These are phyloP conservation scores for Posidonia australis DNA, from an alignment of 106 monocot genomes.

Conservation along the genomic window DNA sequence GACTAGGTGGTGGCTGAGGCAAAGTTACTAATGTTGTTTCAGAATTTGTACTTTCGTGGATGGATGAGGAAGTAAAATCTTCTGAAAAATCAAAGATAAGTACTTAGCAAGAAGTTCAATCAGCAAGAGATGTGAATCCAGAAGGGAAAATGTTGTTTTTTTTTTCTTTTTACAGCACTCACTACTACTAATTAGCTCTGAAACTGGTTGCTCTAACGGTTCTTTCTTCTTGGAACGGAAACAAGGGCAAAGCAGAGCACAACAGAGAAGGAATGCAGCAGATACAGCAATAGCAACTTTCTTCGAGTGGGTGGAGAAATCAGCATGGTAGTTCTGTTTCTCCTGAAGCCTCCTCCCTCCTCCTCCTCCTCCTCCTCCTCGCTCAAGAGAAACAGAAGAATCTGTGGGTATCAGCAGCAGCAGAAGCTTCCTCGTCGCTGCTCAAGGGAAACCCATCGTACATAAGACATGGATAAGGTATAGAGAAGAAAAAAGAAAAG, in stretches of 20 bases:
- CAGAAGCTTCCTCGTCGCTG: background rate
- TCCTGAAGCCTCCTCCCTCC: background rate
- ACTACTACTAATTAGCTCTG: constrained; percentile 8
- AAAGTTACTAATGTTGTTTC: constrained; percentile 21
- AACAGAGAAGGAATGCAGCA: constrained; percentile 8
- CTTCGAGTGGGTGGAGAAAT: background rate
- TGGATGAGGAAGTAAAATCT: constrained; percentile 22
- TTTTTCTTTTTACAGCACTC: background rate
- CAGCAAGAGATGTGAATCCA: background rate
- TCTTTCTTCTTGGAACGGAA: constrained; percentile 16
- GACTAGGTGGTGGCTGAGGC: constrained; percentile 25
- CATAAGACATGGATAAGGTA: too few species aligned
- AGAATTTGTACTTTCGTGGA: constrained; percentile 14
- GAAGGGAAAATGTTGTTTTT: background rate
- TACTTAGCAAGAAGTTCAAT: background rate
- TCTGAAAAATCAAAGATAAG: background rate
- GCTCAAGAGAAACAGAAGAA: background rate
- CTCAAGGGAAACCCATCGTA: background rate
- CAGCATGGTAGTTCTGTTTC: background rate
- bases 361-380: background rate
- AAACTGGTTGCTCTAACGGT: background rate
- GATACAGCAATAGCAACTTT: constrained; percentile 7
- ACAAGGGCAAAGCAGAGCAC: constrained; percentile 18
- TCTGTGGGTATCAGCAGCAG: background rate
- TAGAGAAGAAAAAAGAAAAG: too few species aligned